phyloP scores from a whole-genome alignment of 371 early-diverging fungal genomes.

The Rhizopus stolonifer region DNA sequence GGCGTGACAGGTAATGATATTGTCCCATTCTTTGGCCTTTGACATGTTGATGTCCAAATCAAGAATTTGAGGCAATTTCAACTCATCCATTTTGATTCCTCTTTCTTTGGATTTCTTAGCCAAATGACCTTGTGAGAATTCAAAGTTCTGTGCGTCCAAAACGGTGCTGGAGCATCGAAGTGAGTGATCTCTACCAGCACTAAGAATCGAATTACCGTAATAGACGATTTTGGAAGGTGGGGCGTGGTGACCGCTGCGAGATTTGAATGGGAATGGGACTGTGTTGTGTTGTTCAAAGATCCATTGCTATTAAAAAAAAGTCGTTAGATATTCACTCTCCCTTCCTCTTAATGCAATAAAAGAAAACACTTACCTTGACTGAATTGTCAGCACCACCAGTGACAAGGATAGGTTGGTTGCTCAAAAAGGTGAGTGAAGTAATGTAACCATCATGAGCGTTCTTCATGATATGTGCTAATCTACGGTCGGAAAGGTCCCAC shows the following conservation, averaged over 20 bases:
- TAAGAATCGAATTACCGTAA: slow-evolving; percentile 72
- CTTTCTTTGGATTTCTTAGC: slow-evolving; percentile 66
- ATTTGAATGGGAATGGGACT: slow-evolving; percentile 76
- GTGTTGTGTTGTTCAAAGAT: slow-evolving; percentile 86
- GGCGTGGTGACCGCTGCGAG: slow-evolving; percentile 82
- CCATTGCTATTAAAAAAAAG: slow-evolving; percentile 70
- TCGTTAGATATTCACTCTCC: neutral
- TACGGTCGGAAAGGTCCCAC: slow-evolving; percentile 87
- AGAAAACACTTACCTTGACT: slow-evolving; percentile 65
- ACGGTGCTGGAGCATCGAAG: slow-evolving; percentile 79
- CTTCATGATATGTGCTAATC: slow-evolving; percentile 73
- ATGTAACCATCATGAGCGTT: slow-evolving; percentile 82
- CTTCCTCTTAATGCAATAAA: neutral
- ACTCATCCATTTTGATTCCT: slow-evolving; percentile 57
- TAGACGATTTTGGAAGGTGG: slow-evolving; percentile 82
- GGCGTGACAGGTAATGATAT: slow-evolving; percentile 83
- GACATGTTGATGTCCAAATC: slow-evolving; percentile 66
- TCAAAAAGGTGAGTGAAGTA: slow-evolving; percentile 74
- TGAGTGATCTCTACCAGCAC: slow-evolving; percentile 81
- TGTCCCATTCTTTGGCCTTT: slow-evolving; percentile 87
- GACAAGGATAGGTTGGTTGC: slow-evolving; percentile 81
- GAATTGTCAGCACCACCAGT: slow-evolving; percentile 91
- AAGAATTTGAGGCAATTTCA: slow-evolving; percentile 74
- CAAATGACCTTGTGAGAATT: slow-evolving; percentile 76
- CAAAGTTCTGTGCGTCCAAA: slow-evolving; percentile 81